Base-by-base conservation (phyloP, 2,329 filamentous ascomycete genomes). In the Monosporascus ibericus region DNA sequence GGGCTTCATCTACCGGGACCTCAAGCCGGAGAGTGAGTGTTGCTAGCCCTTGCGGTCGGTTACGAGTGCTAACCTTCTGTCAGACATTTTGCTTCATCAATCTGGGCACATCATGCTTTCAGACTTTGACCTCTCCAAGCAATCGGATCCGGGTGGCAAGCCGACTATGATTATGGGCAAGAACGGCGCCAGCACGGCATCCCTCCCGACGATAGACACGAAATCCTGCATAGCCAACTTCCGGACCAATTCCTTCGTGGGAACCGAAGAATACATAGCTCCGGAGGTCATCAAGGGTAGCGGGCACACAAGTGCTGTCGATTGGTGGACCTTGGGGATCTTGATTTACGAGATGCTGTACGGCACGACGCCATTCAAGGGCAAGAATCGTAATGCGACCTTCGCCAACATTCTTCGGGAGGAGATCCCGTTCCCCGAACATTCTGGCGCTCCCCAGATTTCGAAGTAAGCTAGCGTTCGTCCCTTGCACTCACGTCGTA, bases 61-160 rank as follows among this genome's bases (percentile, higher is more conserved):
- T 37, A 40, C 27, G 3, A 11, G 6, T 40, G 38, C 75, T 80
- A 65, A 79, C 61, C 25, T 40, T 3, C 39, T 5, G 38, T 6
- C 60, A 96, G 92, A 99, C 64, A 99, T 99, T 60, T 79, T 99
- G 15, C 84, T 99, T 22, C 94, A 99, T 70, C 94, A 99, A 71
- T 97, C 94, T n/a, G 94, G 94, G 17, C 94, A 99, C 71, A 99
- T 99, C 63, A 99, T 99, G 94, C 81, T 99, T 69, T 97, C 94
- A 55, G 94, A 99, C 74, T 99, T 99, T 72, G 94, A 99, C 72
- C 75, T 99, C 56, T 96, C 92, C 9, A 99, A 99, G 72, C 94
- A 99, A 72, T 99, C 94, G 6, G 94, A 95, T 60, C 86, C 90
- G 17, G 94, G 92, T 65, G 94, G 94, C 74, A 92, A 92, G 66